Base-by-base conservation (phyloP, 345 rosid species). In the Ceriops decandra region DNA sequence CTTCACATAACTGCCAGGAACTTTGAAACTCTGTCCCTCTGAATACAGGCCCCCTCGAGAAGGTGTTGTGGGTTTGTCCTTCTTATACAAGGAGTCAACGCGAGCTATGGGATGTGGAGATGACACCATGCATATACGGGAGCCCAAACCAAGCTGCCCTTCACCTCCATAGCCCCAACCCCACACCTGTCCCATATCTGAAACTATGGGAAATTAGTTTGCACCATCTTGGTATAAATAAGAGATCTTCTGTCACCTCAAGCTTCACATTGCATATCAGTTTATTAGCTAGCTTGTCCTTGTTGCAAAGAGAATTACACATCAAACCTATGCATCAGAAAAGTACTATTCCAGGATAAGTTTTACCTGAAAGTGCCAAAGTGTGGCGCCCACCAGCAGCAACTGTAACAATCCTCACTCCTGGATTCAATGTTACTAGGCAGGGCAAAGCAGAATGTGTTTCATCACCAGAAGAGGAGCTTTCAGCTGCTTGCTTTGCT, bases 161-260 rank as follows among this genome's bases (percentile, higher is more conserved):
- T 95, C 99, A 35, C 99, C 99, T 68, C 98, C 99, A 85, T 92
- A 95, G 70, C 99, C 99, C 99, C 99, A 95, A 72, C 96, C 99
- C 98, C 98, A 95, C 56, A 92, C 98, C 90, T 88, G 96, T 80
- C 98, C 98, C 62, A 82, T 72, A 88, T 95, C 99, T 91, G 92
- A 63, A 87, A 83, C 76, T 74, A 63, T 61, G 69, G 69, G 59
- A 70, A 74, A 82, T 78, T 71, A 87, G 82, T 73, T 78, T 67
- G 58, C 72, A 66, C 72, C 71, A 68, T 68, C 74, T 68, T 67
- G 72, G 61, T 68, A 66, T 69, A 58, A 13, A 62, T 62, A 57
- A 68, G 47, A 60, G 24, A 78, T 53, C 72, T 74, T 68, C 61
- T 33, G 68, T 63, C 63, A 42, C 73, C 73, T 76, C 60, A 67